Evolutionary conservation across 2,329 filamentous ascomycete species (phyloP), one percentile per base, ranked within the genome.

Genomic region (Alternaria conjuncta): DNA sequence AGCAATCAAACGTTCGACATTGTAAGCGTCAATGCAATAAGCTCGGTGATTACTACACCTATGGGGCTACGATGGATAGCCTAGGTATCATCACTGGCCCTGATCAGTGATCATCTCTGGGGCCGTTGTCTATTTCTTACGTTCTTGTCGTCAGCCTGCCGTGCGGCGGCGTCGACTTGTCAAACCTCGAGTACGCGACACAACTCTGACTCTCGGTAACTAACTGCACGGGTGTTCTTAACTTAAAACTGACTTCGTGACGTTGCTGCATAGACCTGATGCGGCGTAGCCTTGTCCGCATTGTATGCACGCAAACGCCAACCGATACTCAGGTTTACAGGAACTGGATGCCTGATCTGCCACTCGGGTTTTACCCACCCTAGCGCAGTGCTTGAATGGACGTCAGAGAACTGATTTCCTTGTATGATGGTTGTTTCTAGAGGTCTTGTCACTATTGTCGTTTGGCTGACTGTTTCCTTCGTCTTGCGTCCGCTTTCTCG

Each of bases 221-320:
- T 66, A 64, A 60, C 54, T 53, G 21, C 53, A 41, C 57, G 57
- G 56, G 60, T 60, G 43, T 44, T 6, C 60, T 20, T 30, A 57
- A 57, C 54, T 43, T 43, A 65, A 63, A 65, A 49, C 36, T 36
- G 45, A 65, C 63, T 36, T 62, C 55, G 32, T 12, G 10, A 30
- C 2, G 11, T 23, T 21, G 32, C 9, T 9, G 8, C 12, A 47
- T 5, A 30, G 21, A 44, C 9, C 21, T 43, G 23, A 51, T 23
- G 18, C 28, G 13, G 13, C 15, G 45, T 18, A 15, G 23, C 25
- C 12, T 21, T 18, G 5, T 26, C 3, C 13, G 51, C 10, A 20
- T 13, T 36, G 18, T 15, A 8, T 15, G 21, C 11, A 43, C 9
- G 23, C 41, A 21, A 45, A 28, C 30, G 6, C 25, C 47, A 30